Evolutionary conservation across 2,329 filamentous ascomycete genomes (phyloP).

Genomic region (Talaromyces sp.): DNA sequence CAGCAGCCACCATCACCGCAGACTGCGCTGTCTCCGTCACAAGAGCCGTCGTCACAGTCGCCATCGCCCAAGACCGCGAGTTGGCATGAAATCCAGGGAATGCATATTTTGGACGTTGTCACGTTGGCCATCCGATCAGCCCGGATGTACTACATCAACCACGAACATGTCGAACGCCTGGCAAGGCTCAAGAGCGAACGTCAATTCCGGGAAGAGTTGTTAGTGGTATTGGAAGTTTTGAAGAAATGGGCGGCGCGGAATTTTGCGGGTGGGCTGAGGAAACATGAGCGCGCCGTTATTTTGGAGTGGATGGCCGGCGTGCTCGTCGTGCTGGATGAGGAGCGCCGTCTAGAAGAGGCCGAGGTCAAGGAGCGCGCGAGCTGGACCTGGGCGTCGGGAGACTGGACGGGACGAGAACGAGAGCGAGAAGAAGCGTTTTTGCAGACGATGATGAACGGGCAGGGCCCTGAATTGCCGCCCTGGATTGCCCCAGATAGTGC

Average conservation of each 20-base stretch:
- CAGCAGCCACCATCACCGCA: conserved; percentile 17
- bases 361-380: conserved; percentile 66
- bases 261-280: conserved; percentile 75
- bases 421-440: conserved; percentile 80
- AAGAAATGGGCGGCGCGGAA: conserved; percentile 86
- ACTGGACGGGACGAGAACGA: conserved; percentile 70
- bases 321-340: conserved; percentile 66
- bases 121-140: conserved; percentile 94
- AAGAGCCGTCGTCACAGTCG: neutral
- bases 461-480: conserved; percentile 55
- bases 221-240: conserved; percentile 81
- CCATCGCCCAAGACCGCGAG: conserved; percentile 46
- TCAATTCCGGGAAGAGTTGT: conserved; percentile 74
- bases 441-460: conserved; percentile 58
- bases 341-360: conserved; percentile 69
- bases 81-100: conserved; percentile 83
- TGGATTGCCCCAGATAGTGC: conserved; percentile 58
- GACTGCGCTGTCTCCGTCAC: conserved; percentile 22
- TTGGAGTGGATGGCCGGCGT: conserved; percentile 74
- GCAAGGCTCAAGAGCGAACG: conserved; percentile 85
- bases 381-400: conserved; percentile 75
- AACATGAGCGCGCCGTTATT: conserved; percentile 72
- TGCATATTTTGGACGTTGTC: conserved; percentile 86
- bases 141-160: conserved; percentile 92
- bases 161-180: conserved; percentile 78